A percentile compares a stretch with the other conserved stretches of the same genome.
These are phyloP conservation scores for Phyllosticta capitalensis DNA, from an alignment of 2,329 filamentous ascomycete genomes.

Conservation along the genomic window DNA sequence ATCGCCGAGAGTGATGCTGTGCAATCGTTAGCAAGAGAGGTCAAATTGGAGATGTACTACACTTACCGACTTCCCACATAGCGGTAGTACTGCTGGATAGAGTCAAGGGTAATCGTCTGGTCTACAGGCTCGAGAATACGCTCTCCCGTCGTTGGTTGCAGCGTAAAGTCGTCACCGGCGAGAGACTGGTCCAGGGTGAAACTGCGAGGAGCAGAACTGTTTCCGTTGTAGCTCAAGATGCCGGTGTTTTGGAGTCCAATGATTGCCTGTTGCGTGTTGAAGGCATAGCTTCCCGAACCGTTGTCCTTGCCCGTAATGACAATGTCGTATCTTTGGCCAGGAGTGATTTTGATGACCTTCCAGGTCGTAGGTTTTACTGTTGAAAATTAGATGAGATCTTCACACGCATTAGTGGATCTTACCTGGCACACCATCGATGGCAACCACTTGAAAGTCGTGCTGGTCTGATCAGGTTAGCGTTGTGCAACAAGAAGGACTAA, in stretches of 20 bases:
- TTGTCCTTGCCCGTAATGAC: constrained; percentile 53
- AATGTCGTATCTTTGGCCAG: constrained; percentile 53
- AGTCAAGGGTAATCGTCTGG: constrained; percentile 25
- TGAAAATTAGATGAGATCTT: background rate
- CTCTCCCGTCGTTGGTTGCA: constrained; percentile 45
- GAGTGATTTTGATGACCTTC: constrained; percentile 48
- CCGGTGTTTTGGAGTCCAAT: constrained; percentile 41
- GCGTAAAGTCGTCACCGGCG: constrained; percentile 54
- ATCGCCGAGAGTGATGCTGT: constrained; percentile 39
- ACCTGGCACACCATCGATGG: constrained; percentile 7
- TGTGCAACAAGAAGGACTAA: no score
- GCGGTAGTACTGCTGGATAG: constrained; percentile 36
- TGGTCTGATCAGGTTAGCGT: background rate
- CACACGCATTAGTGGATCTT: constrained; percentile 33
- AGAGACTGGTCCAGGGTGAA: constrained; percentile 42
- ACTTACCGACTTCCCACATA: constrained; percentile 19
- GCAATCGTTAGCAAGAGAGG: background rate
- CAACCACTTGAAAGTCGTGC: constrained; percentile 11
- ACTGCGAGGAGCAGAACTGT: constrained; percentile 9
- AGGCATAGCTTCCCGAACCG: constrained; percentile 54
- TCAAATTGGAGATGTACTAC: background rate
- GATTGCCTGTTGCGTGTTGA: constrained; percentile 60
- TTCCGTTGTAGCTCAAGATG: constrained; percentile 30
- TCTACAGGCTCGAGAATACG: constrained; percentile 32
- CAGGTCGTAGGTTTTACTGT: constrained; percentile 44